A percentile compares a stretch with the other conserved stretches of the same genome.
Evolutionary conservation across 2,329 filamentous ascomycete genomes (phyloP).

Genomic region (Didymella arachidicola): DNA sequence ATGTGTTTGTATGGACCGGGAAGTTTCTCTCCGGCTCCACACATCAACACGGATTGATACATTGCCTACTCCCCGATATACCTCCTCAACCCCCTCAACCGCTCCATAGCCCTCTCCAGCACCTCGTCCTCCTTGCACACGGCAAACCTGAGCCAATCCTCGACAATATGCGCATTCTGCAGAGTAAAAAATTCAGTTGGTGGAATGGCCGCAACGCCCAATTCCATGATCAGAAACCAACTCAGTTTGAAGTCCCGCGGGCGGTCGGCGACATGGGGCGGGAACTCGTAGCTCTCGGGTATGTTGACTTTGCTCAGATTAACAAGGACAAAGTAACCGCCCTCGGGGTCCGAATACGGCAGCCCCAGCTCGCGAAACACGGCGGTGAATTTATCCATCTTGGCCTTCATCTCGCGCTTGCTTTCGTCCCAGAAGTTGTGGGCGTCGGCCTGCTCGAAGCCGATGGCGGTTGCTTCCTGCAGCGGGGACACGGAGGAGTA

Average conservation of each 20-base stretch:
- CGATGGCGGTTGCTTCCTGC: constrained; percentile 92
- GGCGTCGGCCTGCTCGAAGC: constrained; percentile 87
- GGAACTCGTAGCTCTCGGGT: constrained; percentile 85
- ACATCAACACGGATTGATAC: no score
- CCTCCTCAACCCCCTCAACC: constrained; percentile 59
- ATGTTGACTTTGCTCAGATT: constrained; percentile 90
- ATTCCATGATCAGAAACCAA: constrained; percentile 97
- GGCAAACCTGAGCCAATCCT: constrained; percentile 93
- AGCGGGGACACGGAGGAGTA: constrained; percentile 92
- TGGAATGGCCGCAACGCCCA: constrained; percentile 94
- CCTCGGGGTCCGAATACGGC: constrained; percentile 87
- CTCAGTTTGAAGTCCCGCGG: constrained; percentile 92
- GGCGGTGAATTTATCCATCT: constrained; percentile 86
- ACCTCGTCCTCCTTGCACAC: constrained; percentile 95
- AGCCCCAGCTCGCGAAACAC: constrained; percentile 59
- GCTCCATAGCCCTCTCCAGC: constrained; percentile 59
- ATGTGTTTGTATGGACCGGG: no score
- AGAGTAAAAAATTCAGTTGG: constrained; percentile 97
- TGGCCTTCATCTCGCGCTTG: constrained; percentile 85
- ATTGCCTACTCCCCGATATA: constrained; percentile 51
- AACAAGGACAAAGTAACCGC: constrained; percentile 95
- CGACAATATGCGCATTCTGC: constrained; percentile 79
- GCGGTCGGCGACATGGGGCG: constrained; percentile 82
- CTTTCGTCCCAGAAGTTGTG: constrained; percentile 87
- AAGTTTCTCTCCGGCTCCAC: no score